A percentile compares a stretch with the other conserved stretches of the same genome.
phyloP scores from a whole-genome alignment of 805 yeast genomes.

The Candida sakaeoensis region DNA sequence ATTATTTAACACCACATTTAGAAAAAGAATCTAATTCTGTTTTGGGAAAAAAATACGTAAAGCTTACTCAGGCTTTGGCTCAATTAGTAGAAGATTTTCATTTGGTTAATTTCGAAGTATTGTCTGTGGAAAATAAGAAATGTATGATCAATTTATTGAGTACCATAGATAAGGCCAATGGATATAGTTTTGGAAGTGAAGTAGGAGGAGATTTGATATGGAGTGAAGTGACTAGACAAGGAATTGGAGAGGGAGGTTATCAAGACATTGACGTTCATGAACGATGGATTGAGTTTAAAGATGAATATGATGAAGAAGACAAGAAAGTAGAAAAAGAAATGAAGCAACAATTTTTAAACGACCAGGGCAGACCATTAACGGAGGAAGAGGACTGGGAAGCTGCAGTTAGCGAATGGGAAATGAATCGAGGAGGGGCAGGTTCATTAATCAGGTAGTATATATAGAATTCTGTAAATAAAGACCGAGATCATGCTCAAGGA shows the following conservation, averaged over 20 bases:
- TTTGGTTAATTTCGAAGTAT: slow-evolving; percentile 81
- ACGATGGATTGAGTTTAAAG: slow-evolving; percentile 89
- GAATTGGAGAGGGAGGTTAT: slow-evolving; percentile 52
- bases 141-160: slow-evolving; percentile 83
- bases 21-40: slow-evolving; percentile 69
- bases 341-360: slow-evolving; percentile 16
- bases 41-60: slow-evolving; percentile 57
- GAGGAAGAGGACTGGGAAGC: slow-evolving; percentile 71
- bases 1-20: slow-evolving; percentile 61
- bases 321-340: slow-evolving; percentile 41
- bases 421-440: slow-evolving; percentile 11
- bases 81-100: slow-evolving; percentile 86
- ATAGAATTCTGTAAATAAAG: background rate
- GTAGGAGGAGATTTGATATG: slow-evolving; percentile 96
- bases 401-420: slow-evolving; percentile 29
- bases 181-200: slow-evolving; percentile 90
- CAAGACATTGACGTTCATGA: slow-evolving; percentile 78
- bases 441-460: slow-evolving; percentile 3
- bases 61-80: slow-evolving; percentile 70
- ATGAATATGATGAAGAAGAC: slow-evolving; percentile 59
- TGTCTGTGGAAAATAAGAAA: slow-evolving; percentile 86
- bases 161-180: slow-evolving; percentile 85
- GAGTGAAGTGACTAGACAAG: slow-evolving; percentile 91
- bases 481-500: background rate
- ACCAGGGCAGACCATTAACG: slow-evolving; percentile 23